Evolutionary conservation across 495 filamentous ascomycete genomes (phyloP), one percentile per base, ranked within the genome.

Genomic region (Polyplosphaeria fusca): DNA sequence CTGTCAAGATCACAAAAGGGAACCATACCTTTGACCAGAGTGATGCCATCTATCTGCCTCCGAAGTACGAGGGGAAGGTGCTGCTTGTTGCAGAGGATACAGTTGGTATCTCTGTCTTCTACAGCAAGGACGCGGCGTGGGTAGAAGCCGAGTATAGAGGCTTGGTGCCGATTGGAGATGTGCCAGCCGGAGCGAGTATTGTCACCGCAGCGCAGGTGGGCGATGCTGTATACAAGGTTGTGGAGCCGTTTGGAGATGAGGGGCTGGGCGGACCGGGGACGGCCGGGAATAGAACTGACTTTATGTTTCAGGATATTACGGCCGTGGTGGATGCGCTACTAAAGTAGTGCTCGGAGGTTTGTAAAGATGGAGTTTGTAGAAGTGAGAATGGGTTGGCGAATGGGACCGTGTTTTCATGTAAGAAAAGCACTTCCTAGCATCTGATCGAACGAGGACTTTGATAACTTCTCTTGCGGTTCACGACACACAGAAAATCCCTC

Each of bases 201-300:
- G 38, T 30, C 4, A 40, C 58, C 18, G 5, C 51, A 3, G 42
- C 46, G 27, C 58, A 61, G 39, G 41, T 61, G 3, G 58, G 50
- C 2, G 58, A 47, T 23, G 43, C 16, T 9, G 24, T 61, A 23
- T 61, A 48, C 46, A 48, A 20, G 39, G 50, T 61, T n/a, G 12
- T 50, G n/a, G 58, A 61, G 25, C 58, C 50, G 44, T 61, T 61
- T 61, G 58, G 58, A n/a, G 58, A 61, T 50, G 43, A 40, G 25
- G 58, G 58, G 26, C 30, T 61, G 7, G 41, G 20, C 14, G 58
- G 58, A 14, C 58, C 58, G 7, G 58, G 58, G 24, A 61, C 32
- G 4, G 58, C 58, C 26, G 58, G 58, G 44, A 26, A 28, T 38
- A 61, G 58, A 51, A 28, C 1, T 1, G 44, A 37, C 2, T 61